Evolutionary conservation across 1,139 yeast species (phyloP), one percentile per base, ranked within the genome.

Genomic region (Citeromyces hawaiiensis): DNA sequence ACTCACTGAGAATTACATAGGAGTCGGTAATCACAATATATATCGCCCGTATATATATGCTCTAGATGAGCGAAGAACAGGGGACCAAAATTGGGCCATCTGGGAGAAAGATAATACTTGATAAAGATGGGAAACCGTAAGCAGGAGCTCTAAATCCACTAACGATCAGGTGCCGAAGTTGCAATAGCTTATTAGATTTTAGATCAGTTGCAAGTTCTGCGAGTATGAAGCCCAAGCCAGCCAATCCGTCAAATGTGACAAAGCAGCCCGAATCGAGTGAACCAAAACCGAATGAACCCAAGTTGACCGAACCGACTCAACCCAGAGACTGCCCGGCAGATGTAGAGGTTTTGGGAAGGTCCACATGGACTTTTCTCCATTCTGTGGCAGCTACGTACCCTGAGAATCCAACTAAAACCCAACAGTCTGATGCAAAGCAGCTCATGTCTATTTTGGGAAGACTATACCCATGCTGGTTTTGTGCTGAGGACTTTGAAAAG

Each of bases 351-450:
- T 61, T 91, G 6, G 99, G 99, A 1, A 67, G 78, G 40, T 74
- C 94, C 0, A 78, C 96, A 3, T 91, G 99, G 99, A 86, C 95
- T 1, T 68, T 91, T 37, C 64, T 91, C 36, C 99, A 91, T 52
- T 71, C 94, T 0, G 71, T 88, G 45, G 96, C 97, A 0, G 96
- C 97, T 2, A 73, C 73, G 15, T 93, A 86, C 52, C 97, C 98
- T 0, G 78, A 70, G 32, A 57, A 53, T 1, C 94, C 98, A 1
- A 55, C 72, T 4, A 53, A 53, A 4, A 60, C 62, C 19, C 76
- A 86, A 48, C 91, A 88, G 56, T 52, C 58, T 9, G 94, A 87
- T 46, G 72, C 91, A 77, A 64, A 63, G 39, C 72, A 73, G 43
- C 88, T 91, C 49, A 55, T 91, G 40, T 63, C 61, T 14, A 64